Percentiles rank a stretch among this genome's conserved stretches.
Evolutionary conservation across 495 filamentous ascomycete genomes (phyloP).

Genomic region (Aspergillus conjunctus): DNA sequence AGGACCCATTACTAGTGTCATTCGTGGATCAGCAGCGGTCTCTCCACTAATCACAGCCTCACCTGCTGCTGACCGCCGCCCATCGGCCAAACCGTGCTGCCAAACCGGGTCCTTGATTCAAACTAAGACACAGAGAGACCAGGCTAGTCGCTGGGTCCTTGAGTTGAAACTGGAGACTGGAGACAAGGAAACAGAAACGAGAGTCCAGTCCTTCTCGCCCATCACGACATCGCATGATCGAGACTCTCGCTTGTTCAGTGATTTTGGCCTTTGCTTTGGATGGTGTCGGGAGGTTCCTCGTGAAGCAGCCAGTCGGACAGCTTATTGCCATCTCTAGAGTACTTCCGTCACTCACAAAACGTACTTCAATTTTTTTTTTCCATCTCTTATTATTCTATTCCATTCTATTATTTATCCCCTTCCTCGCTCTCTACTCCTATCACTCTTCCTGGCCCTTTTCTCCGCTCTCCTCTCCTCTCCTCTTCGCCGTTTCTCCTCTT

Average conservation of each 20-base stretch:
- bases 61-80: no score
- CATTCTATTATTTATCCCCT: background rate
- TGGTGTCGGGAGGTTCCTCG: constrained; percentile 14
- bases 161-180: no score
- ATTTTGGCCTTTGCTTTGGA: constrained; percentile 16
- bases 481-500: background rate
- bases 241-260: background rate
- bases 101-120: no score
- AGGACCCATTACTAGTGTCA: no score
- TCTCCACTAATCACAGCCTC: no score
- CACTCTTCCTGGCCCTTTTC: background rate
- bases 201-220: constrained; percentile 14
- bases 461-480: background rate
- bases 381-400: background rate
- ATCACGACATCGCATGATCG: constrained; percentile 25
- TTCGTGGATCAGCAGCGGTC: no score
- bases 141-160: no score
- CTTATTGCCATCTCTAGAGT: background rate
- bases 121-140: no score
- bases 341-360: background rate
- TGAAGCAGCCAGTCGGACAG: constrained; percentile 1
- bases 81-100: no score
- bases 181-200: background rate
- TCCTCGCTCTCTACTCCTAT: constrained; percentile 7
- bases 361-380: background rate